Evolutionary conservation across 169 alveolate species (phyloP).

Genomic region (Plasmodium gallinaceum): DNA sequence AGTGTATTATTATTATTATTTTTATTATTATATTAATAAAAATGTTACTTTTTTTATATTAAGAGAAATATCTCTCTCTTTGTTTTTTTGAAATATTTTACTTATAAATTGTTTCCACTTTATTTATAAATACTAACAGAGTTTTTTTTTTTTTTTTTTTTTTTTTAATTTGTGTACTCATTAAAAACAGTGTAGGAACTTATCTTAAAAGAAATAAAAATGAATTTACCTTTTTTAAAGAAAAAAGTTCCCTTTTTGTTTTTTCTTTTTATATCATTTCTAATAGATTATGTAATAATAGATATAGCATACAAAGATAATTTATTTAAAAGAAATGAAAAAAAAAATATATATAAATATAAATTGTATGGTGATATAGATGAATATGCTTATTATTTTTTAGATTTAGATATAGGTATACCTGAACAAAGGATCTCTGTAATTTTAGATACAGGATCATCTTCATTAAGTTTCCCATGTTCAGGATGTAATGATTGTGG

Average conservation of each 20-base stretch:
- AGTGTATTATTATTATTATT: no score
- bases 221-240: slow-evolving; percentile 3
- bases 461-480: slow-evolving; percentile 79
- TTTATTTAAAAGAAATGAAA: not conserved
- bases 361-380: slow-evolving; percentile 84
- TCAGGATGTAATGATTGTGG: slow-evolving; percentile 81
- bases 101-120: no score
- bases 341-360: slow-evolving; percentile 32
- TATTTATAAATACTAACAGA: no score
- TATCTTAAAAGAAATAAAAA: not conserved
- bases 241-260: not conserved
- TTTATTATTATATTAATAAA: no score
- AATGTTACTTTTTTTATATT: no score
- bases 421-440: slow-evolving; percentile 80
- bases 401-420: slow-evolving; percentile 80
- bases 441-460: slow-evolving; percentile 86
- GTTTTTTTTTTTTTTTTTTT: no score
- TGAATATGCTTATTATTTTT: slow-evolving; percentile 82
- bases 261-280: slow-evolving; percentile 12
- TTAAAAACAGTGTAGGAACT: no score
- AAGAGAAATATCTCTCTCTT: no score
- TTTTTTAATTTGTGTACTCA: no score
- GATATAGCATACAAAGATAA: not conserved
- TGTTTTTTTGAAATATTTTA: no score
- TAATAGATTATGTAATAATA: not conserved